Conservation (phyloP, 192 early-diverging fungal species). For the Linnemannia elongata region DNA sequence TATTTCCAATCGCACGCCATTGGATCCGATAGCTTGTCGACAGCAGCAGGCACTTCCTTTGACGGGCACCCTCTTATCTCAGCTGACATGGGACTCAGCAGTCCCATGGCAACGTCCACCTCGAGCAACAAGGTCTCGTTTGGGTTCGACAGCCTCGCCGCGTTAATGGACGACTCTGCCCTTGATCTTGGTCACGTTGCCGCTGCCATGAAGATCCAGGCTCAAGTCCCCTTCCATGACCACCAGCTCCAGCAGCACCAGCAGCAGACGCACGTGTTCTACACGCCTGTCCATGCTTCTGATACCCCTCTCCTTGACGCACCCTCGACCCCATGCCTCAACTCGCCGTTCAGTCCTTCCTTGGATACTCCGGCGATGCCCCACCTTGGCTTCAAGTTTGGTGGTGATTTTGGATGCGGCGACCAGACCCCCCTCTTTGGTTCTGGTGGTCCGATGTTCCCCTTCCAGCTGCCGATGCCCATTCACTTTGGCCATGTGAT, state of each 20-base stretch:
- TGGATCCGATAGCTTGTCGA: background rate
- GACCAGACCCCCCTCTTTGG: conserved; percentile 11
- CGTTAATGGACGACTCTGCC: conserved; percentile 9
- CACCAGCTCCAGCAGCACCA: conserved; percentile 9
- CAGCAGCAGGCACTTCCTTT: conserved; percentile 12
- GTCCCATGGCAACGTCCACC: background rate
- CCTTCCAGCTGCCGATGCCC: background rate
- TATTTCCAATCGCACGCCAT: conserved; percentile 1
- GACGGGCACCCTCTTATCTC: conserved; percentile 25
- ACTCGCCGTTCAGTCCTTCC: conserved; percentile 24
- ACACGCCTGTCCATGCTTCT: background rate
- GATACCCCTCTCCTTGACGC: conserved; percentile 3
- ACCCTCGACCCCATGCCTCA: conserved; percentile 34
- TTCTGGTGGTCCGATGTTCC: background rate
- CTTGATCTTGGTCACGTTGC: background rate
- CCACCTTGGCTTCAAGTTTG: conserved; percentile 19
- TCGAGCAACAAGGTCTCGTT: background rate
- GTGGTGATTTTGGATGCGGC: background rate
- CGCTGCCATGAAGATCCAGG: background rate
- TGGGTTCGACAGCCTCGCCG: conserved; percentile 27
- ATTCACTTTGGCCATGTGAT: background rate
- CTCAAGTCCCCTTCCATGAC: conserved; percentile 13
- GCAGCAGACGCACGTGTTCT: background rate
- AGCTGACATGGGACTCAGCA: conserved; percentile 1
- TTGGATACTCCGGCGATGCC: conserved; percentile 20